These are phyloP conservation scores for Trichophyton simii DNA, from an alignment of 2,329 filamentous ascomycete species.

Conservation along the genomic window DNA sequence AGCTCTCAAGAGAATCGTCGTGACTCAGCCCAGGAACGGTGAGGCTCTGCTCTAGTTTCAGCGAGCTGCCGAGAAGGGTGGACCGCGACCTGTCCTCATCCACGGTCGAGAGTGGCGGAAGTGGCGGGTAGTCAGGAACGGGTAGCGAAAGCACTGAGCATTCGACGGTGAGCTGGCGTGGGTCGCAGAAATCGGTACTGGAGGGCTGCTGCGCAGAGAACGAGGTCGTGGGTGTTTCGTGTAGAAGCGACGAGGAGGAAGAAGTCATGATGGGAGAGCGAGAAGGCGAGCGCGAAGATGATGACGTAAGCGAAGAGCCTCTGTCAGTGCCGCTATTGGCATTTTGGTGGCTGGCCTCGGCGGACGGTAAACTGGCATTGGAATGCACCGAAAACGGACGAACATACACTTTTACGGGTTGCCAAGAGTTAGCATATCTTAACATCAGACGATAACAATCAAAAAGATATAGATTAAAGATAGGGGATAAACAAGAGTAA, in stretches of 20 bases:
- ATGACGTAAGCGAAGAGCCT: constrained; percentile 54
- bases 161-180: constrained; percentile 70
- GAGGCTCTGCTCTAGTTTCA: not conserved
- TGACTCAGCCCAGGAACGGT: constrained; percentile 9
- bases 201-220: constrained; percentile 47
- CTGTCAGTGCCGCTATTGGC: constrained; percentile 41
- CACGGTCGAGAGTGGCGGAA: constrained; percentile 40
- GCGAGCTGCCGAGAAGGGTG: constrained; percentile 22
- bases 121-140: constrained; percentile 50
- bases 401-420: constrained; percentile 43
- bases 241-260: constrained; percentile 61
- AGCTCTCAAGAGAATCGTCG: constrained; percentile 43
- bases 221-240: constrained; percentile 64
- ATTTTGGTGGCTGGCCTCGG: constrained; percentile 11
- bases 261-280: constrained; percentile 61
- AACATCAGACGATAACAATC: not conserved
- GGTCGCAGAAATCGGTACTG: constrained; percentile 80
- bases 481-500: not conserved
- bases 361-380: not conserved
- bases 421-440: not conserved
- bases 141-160: constrained; percentile 32
- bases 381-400: constrained; percentile 53
- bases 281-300: constrained; percentile 76
- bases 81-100: constrained; percentile 28
- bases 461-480: constrained; percentile 5